phyloP scores from a whole-genome alignment of 1,284 basidiomycete species.

The Papiliotrema nemorosa region DNA sequence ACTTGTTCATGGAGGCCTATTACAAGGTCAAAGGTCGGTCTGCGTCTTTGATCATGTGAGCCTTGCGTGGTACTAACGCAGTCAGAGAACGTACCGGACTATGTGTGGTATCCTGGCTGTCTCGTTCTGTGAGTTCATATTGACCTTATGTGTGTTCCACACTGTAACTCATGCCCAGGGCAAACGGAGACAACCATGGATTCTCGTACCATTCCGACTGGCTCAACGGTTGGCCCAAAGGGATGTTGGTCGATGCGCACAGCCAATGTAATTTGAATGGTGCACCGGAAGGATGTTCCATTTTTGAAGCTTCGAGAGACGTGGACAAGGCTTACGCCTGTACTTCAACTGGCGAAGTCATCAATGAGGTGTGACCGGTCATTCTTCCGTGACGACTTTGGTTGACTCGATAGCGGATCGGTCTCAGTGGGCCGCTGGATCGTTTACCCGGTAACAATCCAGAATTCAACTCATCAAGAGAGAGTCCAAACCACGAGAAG shows the following conservation, averaged over 20 bases:
- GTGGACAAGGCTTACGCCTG: constrained; percentile 10
- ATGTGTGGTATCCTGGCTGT: constrained; percentile 31
- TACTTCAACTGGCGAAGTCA: constrained; percentile 13
- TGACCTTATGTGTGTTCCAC: not conserved
- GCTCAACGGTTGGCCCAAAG: constrained; percentile 25
- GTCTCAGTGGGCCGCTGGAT: constrained; percentile 11
- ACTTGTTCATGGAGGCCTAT: constrained; percentile 18
- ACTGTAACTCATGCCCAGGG: constrained; percentile 4
- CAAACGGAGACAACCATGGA: constrained; percentile 25
- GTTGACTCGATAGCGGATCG: constrained; percentile 12
- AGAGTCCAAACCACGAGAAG: not conserved
- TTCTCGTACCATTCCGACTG: constrained; percentile 25
- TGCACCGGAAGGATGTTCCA: constrained; percentile 11
- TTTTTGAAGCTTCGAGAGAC: constrained; percentile 7
- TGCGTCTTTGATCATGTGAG: too few species aligned
- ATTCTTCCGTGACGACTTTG: not conserved
- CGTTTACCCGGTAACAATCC: constrained; percentile 24
- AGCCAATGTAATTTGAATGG: constrained; percentile 11
- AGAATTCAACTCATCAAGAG: constrained; percentile 21
- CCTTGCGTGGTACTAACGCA: constrained; percentile 9
- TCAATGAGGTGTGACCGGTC: constrained; percentile 21
- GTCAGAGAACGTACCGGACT: constrained; percentile 17
- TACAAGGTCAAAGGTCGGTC: constrained; percentile 3
- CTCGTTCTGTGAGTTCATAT: constrained; percentile 18
- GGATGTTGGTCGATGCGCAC: constrained; percentile 20